Evolutionary conservation across 2,329 filamentous ascomycete species (phyloP), one percentile per base, ranked within the genome.

Genomic region (Venturia oleaginea): DNA sequence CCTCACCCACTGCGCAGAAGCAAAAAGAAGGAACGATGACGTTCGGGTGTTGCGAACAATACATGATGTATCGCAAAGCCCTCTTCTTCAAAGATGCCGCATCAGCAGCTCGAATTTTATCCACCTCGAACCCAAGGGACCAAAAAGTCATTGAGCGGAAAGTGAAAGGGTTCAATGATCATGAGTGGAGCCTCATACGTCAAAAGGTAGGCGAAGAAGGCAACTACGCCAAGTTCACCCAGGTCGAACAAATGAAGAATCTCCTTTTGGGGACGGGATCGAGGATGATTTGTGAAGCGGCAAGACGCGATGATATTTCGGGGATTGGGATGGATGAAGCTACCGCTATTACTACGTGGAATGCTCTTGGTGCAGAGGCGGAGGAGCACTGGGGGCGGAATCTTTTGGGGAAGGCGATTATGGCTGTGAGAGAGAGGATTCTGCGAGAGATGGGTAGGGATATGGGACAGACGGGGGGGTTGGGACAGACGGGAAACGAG

Each of bases 1-100:
- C 38, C 27, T 43, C 59, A 17, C 8, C 34, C 5, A 2, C 34
- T 2, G 27, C n/a, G 6, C n/a, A 1, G n/a, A 32, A 32, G 24
- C 30, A 34, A 15, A 5, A 34, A 5, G 54, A 38, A 19, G 54
- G 11, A 32, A 59, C 24, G 11, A 19, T 76, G 63, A 69, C 67
- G 3, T 76, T 78, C 68, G 68, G 65, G 64, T 76, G 72, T 62
- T 73, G 73, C 5, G 76, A 78, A 67, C 75, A 78, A 65, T 77
- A 76, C 67, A 77, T 77, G 75, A 77, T 76, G 76, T 77, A 72
- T 67, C 75, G 74, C 71, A 77, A 78, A 68, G 76, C 76, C 6
- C 70, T 69, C 11, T 70, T 71, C 7, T 78, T 77, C 66, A 59
- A 67, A 64, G 75, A 77, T 67, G 60, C 37, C 19, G 64, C 62